Evolutionary conservation across 306 rosid genomes (phyloP).

Genomic region (Cicer bijugum): DNA sequence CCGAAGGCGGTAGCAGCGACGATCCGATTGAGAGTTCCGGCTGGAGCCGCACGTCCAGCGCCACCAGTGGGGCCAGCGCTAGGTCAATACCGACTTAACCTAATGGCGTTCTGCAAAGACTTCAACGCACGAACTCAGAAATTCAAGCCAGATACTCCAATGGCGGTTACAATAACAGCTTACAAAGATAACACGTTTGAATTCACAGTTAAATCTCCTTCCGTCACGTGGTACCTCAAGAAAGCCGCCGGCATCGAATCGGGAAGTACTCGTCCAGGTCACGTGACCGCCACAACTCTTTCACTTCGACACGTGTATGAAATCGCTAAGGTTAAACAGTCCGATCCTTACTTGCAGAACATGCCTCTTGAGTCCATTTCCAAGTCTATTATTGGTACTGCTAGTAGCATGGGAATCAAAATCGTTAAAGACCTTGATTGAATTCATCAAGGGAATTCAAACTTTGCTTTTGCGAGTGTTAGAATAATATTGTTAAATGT

Average conservation of each 20-base stretch:
- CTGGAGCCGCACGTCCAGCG: constrained; percentile 73
- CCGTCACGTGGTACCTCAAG: constrained; percentile 81
- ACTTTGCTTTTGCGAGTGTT: constrained; percentile 6
- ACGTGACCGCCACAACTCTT: constrained; percentile 65
- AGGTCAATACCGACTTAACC: constrained; percentile 86
- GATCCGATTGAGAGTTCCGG: constrained; percentile 72
- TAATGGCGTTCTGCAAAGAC: constrained; percentile 93
- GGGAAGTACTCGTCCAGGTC: constrained; percentile 78
- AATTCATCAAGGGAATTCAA: not conserved
- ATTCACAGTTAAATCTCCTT: constrained; percentile 75
- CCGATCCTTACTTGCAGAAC: constrained; percentile 62
- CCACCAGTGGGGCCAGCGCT: constrained; percentile 82
- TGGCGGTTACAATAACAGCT: constrained; percentile 83
- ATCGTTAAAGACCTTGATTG: constrained; percentile 75
- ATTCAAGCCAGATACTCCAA: constrained; percentile 78
- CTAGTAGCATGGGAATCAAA: constrained; percentile 78
- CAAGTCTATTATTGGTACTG: constrained; percentile 80
- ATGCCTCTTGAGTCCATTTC: constrained; percentile 76
- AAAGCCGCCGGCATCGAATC: constrained; percentile 77
- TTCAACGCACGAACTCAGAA: constrained; percentile 87
- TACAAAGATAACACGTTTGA: constrained; percentile 91
- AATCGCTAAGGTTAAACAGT: constrained; percentile 83
- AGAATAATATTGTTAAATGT: not conserved
- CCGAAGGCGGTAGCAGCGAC: constrained; percentile 81
- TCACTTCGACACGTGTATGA: constrained; percentile 74